A percentile compares a stretch with the other conserved stretches of the same genome.
phyloP scores from a whole-genome alignment of 192 early-diverging fungal genomes.

The Physocladia obscura region DNA sequence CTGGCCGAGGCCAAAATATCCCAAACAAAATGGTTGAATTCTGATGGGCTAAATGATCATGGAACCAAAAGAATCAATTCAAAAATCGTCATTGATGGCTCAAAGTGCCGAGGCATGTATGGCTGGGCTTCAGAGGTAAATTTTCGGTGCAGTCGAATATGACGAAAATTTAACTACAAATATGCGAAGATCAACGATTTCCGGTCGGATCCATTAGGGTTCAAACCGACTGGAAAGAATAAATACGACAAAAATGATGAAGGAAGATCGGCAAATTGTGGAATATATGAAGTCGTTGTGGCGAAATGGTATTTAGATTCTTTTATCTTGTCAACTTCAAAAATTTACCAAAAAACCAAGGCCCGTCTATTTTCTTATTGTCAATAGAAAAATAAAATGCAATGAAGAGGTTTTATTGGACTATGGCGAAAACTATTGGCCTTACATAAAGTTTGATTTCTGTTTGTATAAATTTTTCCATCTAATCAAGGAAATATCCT shows the following conservation, averaged over 20 bases:
- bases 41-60: no score
- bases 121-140: constrained; percentile 15
- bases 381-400: not conserved
- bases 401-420: constrained; percentile 12
- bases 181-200: not conserved
- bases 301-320: constrained; percentile 6
- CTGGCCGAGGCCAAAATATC: no score
- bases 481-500: not conserved
- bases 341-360: not conserved
- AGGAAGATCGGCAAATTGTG: constrained; percentile 6
- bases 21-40: no score
- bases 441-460: not conserved
- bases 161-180: no score
- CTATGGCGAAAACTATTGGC: constrained; percentile 11
- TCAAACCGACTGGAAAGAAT: not conserved
- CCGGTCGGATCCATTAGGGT: constrained; percentile 3
- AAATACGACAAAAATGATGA: not conserved
- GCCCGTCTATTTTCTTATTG: constrained; percentile 11
- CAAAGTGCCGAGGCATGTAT: constrained; percentile 11
- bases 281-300: constrained; percentile 13
- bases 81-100: not conserved
- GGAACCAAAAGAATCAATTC: not conserved
- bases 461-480: not conserved
- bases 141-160: no score
- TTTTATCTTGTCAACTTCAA: not conserved